These are phyloP conservation scores for Zasmidium citrigriseum DNA, from an alignment of 2,329 filamentous ascomycete species.

Conservation along the genomic window DNA sequence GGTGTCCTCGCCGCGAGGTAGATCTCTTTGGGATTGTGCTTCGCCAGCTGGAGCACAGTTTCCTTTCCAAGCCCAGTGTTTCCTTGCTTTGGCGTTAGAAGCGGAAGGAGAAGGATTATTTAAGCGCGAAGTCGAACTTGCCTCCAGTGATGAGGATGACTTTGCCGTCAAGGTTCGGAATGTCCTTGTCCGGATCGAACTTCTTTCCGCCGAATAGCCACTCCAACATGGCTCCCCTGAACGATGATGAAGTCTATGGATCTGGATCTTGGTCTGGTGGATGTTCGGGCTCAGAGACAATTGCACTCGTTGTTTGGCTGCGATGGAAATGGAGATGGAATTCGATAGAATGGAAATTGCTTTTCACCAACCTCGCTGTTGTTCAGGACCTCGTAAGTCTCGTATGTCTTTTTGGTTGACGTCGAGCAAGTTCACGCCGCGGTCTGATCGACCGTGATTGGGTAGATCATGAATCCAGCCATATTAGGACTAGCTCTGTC, in stretches of 20 bases:
- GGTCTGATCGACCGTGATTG: neutral
- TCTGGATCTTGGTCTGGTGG: neutral
- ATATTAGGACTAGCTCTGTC: neutral
- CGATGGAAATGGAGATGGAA: no score
- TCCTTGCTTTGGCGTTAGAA: constrained; percentile 22
- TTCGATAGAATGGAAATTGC: no score
- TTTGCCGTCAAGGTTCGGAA: constrained; percentile 34
- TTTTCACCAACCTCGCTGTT: no score
- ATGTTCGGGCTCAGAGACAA: neutral
- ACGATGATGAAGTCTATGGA: neutral
- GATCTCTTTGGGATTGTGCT: constrained; percentile 48
- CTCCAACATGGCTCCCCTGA: constrained; percentile 12
- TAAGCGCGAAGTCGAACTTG: neutral
- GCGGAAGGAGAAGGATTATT: neutral
- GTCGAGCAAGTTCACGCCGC: neutral
- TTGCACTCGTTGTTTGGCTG: no score
- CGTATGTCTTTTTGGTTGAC: no score
- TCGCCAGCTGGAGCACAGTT: constrained; percentile 47
- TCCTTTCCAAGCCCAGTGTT: constrained; percentile 52
- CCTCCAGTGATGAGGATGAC: constrained; percentile 33
- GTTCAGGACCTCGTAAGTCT: no score
- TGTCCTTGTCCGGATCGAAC: constrained; percentile 34
- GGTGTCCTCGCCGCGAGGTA: constrained; percentile 50
- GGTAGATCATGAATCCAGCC: neutral
- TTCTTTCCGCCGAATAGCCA: constrained; percentile 21